A percentile compares a stretch with the other conserved stretches of the same genome.
Evolutionary conservation across 176 grass and related monocot genomes (phyloP).

Genomic region (Juncus inflexus): DNA sequence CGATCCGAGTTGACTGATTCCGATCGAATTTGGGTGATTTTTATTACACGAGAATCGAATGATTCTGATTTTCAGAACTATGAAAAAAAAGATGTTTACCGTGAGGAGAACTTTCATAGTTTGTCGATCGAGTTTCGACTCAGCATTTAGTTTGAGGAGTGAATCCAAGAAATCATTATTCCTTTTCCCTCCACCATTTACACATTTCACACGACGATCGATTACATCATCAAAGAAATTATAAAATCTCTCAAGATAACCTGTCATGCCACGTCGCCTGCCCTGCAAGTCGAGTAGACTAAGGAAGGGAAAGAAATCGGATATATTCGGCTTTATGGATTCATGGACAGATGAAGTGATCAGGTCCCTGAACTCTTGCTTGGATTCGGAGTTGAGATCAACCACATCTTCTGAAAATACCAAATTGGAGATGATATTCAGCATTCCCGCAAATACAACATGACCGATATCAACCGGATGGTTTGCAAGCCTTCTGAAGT

Average conservation of each 20-base stretch:
- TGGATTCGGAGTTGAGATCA: conserved; percentile 27
- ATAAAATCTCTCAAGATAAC: conserved; percentile 24
- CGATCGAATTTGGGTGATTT: too few species aligned
- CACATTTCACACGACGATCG: too few species aligned
- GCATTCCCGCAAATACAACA: conserved; percentile 31
- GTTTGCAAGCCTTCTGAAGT: conserved; percentile 13
- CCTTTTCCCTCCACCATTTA: too few species aligned
- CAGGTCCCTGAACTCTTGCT: conserved; percentile 43
- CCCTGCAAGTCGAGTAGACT: conserved; percentile 7
- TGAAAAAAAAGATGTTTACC: not conserved
- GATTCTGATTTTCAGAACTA: too few species aligned
- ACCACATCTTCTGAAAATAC: too few species aligned
- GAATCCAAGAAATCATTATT: too few species aligned
- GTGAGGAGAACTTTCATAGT: conserved; percentile 27
- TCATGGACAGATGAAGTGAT: conserved; percentile 30
- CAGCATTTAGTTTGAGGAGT: not conserved
- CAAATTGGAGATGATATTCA: too few species aligned
- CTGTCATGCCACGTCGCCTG: conserved; percentile 21
- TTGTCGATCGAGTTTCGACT: conserved; percentile 19
- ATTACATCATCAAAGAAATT: conserved; percentile 28
- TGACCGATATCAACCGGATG: conserved; percentile 27
- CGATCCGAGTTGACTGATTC: too few species aligned
- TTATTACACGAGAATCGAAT: too few species aligned
- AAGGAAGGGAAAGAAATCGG: conserved; percentile 45
- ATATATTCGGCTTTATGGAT: conserved; percentile 40